phyloP scores from a whole-genome alignment of 495 filamentous ascomycete genomes.

The Collariella sp. region DNA sequence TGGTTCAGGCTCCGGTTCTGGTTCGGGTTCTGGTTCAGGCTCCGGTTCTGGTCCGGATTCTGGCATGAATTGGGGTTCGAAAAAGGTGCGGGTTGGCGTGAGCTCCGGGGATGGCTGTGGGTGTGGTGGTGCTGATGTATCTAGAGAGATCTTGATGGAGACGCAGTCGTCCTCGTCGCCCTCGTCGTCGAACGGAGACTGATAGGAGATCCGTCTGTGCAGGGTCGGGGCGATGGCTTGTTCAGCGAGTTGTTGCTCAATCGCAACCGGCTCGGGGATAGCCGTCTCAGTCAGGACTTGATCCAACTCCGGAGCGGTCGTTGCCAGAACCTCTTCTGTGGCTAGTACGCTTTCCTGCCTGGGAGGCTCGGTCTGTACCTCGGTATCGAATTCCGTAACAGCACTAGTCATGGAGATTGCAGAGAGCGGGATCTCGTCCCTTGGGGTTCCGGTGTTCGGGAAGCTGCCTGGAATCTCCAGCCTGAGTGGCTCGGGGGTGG shows the following conservation, averaged over 20 bases:
- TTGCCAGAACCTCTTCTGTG: background rate
- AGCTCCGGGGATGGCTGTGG: slow-evolving; percentile 20
- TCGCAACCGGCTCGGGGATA: too few species aligned
- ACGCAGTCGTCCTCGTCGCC: slow-evolving; percentile 30
- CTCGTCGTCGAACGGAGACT: slow-evolving; percentile 31
- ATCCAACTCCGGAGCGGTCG: background rate
- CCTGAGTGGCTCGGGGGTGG: slow-evolving; percentile 52
- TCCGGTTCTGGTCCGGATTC: background rate
- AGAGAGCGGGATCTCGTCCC: slow-evolving; percentile 40
- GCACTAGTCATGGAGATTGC: slow-evolving; percentile 49
- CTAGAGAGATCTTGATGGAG: slow-evolving; percentile 36
- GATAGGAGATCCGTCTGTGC: slow-evolving; percentile 33
- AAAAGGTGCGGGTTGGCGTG: slow-evolving; percentile 25
- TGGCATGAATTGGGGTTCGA: too few species aligned
- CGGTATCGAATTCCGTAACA: slow-evolving; percentile 61
- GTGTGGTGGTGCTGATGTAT: slow-evolving; percentile 21
- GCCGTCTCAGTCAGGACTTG: slow-evolving; percentile 17
- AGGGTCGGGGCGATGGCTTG: slow-evolving; percentile 4
- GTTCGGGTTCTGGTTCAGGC: slow-evolving; percentile 1
- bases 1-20: slow-evolving; percentile 14
- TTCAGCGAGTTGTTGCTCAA: background rate
- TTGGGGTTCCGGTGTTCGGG: slow-evolving; percentile 25
- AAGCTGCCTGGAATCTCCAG: slow-evolving; percentile 58
- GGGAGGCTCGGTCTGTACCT: slow-evolving; percentile 54
- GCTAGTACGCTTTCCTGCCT: slow-evolving; percentile 10